These are phyloP conservation scores for Mycena epipterygia DNA, from an alignment of 768 basidiomycete genomes.

Conservation along the genomic window DNA sequence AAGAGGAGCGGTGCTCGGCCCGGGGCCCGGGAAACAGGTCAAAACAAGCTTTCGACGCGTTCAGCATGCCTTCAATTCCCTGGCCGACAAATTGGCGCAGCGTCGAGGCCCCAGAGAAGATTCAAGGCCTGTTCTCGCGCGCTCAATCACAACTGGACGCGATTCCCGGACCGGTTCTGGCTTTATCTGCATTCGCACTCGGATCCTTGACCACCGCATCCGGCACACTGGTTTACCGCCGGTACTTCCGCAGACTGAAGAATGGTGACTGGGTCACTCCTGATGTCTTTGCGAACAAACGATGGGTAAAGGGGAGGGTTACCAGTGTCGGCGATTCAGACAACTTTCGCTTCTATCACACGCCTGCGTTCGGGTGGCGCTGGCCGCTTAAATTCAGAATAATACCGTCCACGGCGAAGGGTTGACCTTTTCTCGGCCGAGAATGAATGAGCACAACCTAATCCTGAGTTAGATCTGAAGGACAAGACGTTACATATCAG, in stretches of 20 bases:
- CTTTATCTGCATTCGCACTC: constrained; percentile 54
- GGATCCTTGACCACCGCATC: constrained; percentile 55
- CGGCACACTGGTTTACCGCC: constrained; percentile 54
- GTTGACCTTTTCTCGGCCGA: constrained; percentile 46
- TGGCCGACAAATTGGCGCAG: constrained; percentile 28
- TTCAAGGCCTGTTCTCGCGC: constrained; percentile 22
- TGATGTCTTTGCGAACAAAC: constrained; percentile 64
- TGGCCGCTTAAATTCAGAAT: constrained; percentile 80
- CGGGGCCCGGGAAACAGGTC: too few relatives aligned
- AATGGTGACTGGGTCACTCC: constrained; percentile 82
- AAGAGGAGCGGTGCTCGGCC: neutral
- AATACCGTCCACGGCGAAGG: constrained; percentile 72
- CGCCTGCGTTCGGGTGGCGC: constrained; percentile 80
- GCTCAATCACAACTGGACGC: constrained; percentile 38
- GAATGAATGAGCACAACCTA: neutral
- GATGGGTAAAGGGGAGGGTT: constrained; percentile 86
- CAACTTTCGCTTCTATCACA: constrained; percentile 91
- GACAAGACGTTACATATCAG: constrained; percentile 89
- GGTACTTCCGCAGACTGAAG: constrained; percentile 70
- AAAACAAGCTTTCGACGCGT: neutral
- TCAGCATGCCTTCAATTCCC: constrained; percentile 18
- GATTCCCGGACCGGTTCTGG: constrained; percentile 46
- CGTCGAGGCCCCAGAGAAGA: constrained; percentile 23
- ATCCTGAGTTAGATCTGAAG: constrained; percentile 68
- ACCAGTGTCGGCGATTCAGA: constrained; percentile 92